Conservation (phyloP, 1,139 yeast species). For the Pichia sp. region DNA sequence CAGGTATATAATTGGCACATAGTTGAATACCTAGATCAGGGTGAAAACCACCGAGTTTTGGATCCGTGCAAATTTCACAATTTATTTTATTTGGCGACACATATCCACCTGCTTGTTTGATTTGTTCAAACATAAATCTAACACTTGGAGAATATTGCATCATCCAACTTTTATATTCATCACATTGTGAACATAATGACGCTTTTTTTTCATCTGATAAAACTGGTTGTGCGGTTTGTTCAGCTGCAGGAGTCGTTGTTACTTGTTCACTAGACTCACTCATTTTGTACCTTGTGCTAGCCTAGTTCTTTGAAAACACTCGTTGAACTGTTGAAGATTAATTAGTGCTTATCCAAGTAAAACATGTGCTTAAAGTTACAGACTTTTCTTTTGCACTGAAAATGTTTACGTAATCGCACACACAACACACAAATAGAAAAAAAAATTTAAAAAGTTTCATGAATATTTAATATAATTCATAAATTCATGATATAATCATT, state of each 20-base stretch:
- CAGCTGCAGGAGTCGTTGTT: conserved; percentile 4
- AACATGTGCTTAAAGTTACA: too few species aligned
- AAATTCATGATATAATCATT: not conserved
- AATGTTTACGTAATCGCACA: too few species aligned
- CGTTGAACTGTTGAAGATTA: too few species aligned
- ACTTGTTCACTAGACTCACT: not conserved
- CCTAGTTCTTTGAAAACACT: not conserved
- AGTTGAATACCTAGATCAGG: conserved; percentile 81
- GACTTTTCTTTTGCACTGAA: too few species aligned
- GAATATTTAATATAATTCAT: not conserved
- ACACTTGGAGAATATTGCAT: conserved; percentile 78
- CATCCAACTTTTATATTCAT: conserved; percentile 73
- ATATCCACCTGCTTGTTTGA: conserved; percentile 62
- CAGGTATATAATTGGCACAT: conserved; percentile 77
- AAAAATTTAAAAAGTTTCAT: too few species aligned
- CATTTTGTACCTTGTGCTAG: not conserved
- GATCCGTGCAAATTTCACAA: conserved; percentile 76
- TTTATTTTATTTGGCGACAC: conserved; percentile 44
- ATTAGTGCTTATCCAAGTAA: too few species aligned
- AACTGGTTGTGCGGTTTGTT: conserved; percentile 40
- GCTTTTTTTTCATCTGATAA: conserved; percentile 11
- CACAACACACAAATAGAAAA: too few species aligned
- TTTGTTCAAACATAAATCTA: conserved; percentile 79
- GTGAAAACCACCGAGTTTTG: conserved; percentile 83
- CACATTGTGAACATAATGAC: conserved; percentile 51